A percentile compares a stretch with the other conserved stretches of the same genome.
Conservation (phyloP, 2,329 filamentous ascomycete genomes). For the Hortaea sp. region DNA sequence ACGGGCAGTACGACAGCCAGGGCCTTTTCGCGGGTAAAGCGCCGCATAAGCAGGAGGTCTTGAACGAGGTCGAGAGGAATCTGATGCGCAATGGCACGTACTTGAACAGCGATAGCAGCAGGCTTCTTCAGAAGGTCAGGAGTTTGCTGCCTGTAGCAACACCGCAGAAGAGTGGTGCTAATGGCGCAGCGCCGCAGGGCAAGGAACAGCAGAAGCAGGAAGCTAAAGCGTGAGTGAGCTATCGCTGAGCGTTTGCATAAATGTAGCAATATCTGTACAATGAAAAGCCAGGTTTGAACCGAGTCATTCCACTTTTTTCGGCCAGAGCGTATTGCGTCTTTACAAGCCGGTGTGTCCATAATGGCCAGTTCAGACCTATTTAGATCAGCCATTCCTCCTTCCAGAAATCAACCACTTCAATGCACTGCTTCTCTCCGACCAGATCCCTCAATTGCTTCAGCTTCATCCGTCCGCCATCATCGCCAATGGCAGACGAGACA, state of each 20-base stretch:
- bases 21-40: slow-evolving; percentile 7
- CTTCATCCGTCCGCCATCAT: slow-evolving; percentile 7
- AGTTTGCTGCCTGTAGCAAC: slow-evolving; percentile 9
- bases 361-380: too few species aligned
- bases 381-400: slow-evolving; percentile 18
- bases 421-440: slow-evolving; percentile 22
- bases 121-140: slow-evolving; percentile 24
- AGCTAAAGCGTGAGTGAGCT: neutral
- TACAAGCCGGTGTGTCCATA: too few species aligned
- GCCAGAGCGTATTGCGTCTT: too few species aligned
- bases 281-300: too few species aligned
- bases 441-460: slow-evolving; percentile 22
- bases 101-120: slow-evolving; percentile 18
- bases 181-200: neutral
- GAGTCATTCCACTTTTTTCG: too few species aligned
- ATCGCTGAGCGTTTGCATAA: neutral
- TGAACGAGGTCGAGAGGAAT: slow-evolving; percentile 14
- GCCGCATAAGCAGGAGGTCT: slow-evolving; percentile 11
- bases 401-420: slow-evolving; percentile 31
- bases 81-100: slow-evolving; percentile 17
- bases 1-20: slow-evolving; percentile 14
- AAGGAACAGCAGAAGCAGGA: neutral
- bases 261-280: too few species aligned
- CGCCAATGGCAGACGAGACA: slow-evolving; percentile 11
- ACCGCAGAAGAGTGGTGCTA: neutral